Evolutionary conservation across 208 protist genomes (phyloP).

Genomic region (Crithidia mellificae): DNA sequence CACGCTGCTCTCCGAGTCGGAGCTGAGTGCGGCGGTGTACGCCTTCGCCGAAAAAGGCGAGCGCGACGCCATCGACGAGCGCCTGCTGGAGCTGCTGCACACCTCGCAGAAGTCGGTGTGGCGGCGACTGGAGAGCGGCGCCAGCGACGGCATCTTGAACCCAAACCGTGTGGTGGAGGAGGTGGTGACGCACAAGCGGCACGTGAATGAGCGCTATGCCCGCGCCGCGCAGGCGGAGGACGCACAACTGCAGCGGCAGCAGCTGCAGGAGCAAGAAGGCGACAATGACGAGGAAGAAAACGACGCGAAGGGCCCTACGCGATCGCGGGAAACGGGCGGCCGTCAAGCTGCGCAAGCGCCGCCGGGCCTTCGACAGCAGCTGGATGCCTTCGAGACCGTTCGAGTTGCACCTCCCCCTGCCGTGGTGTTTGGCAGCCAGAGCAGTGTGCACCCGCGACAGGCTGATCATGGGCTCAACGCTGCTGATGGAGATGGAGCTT

Average conservation of each 20-base stretch:
- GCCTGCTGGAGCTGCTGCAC: slow-evolving; percentile 70
- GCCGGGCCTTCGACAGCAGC: not conserved
- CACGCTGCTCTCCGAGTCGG: slow-evolving; percentile 77
- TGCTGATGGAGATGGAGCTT: slow-evolving; percentile 6
- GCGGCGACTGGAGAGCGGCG: slow-evolving; percentile 58
- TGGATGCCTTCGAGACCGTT: slow-evolving; percentile 25
- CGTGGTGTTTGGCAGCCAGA: not conserved
- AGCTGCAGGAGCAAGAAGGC: slow-evolving; percentile 2
- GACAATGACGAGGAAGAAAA: slow-evolving; percentile 23
- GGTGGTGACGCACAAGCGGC: slow-evolving; percentile 62
- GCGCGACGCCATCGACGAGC: slow-evolving; percentile 82
- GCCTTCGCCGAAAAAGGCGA: slow-evolving; percentile 89
- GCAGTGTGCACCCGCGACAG: not conserved
- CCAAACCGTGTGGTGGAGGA: slow-evolving; percentile 54
- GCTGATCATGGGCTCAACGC: too few relatives aligned
- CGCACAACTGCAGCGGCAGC: slow-evolving; percentile 18
- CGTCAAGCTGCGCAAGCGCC: not conserved
- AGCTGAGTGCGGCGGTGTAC: slow-evolving; percentile 87
- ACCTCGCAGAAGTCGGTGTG: slow-evolving; percentile 75
- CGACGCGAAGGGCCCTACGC: not conserved
- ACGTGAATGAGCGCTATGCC: slow-evolving; percentile 75
- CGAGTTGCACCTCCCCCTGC: slow-evolving; percentile 15
- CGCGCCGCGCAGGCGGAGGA: slow-evolving; percentile 41
- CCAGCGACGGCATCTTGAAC: slow-evolving; percentile 62
- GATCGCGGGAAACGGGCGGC: not conserved